A percentile compares a stretch with the other conserved stretches of the same genome.
Evolutionary conservation across 768 basidiomycete genomes (phyloP).

Genomic region (Boletus sp.): DNA sequence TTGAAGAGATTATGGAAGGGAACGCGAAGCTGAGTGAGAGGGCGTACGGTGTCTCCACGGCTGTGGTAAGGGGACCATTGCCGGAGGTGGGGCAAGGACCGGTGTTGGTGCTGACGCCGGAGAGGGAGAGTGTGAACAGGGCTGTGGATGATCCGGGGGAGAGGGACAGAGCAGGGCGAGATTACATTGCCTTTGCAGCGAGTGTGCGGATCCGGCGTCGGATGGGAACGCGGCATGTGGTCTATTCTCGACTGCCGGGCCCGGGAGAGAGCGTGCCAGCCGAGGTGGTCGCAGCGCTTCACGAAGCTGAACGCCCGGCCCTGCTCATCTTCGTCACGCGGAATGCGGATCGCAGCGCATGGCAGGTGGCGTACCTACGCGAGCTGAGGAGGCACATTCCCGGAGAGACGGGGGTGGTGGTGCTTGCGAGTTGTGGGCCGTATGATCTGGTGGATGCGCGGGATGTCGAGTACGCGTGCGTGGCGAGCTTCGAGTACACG

Average conservation of each 20-base stretch:
- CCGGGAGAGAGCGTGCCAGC: conserved; percentile 3
- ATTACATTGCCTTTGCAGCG: conserved; percentile 48
- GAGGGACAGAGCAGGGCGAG: conserved; percentile 56
- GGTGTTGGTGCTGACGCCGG: conserved; percentile 54
- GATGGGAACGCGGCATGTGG: conserved; percentile 39
- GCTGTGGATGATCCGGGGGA: conserved; percentile 59
- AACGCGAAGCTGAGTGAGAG: conserved; percentile 42
- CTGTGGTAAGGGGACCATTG: conserved; percentile 42
- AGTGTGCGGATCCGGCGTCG: conserved; percentile 35
- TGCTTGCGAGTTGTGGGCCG: conserved; percentile 63
- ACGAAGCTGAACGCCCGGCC: not conserved
- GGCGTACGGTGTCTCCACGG: conserved; percentile 47
- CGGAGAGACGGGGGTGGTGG: conserved; percentile 35
- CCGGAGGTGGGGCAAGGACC: conserved; percentile 31
- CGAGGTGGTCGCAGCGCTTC: conserved; percentile 5
- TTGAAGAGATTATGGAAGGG: conserved; percentile 31
- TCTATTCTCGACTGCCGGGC: conserved; percentile 36
- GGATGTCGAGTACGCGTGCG: conserved; percentile 32
- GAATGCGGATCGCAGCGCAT: conserved; percentile 49
- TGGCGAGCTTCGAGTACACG: conserved; percentile 63
- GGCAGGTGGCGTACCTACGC: conserved; percentile 48
- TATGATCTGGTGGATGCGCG: conserved; percentile 48
- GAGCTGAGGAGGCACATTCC: conserved; percentile 22
- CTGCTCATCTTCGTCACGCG: conserved; percentile 50
- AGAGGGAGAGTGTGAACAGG: conserved; percentile 52